Evolutionary conservation across 371 early-diverging fungal genomes (phyloP).

Genomic region (Fennellomyces sp.): DNA sequence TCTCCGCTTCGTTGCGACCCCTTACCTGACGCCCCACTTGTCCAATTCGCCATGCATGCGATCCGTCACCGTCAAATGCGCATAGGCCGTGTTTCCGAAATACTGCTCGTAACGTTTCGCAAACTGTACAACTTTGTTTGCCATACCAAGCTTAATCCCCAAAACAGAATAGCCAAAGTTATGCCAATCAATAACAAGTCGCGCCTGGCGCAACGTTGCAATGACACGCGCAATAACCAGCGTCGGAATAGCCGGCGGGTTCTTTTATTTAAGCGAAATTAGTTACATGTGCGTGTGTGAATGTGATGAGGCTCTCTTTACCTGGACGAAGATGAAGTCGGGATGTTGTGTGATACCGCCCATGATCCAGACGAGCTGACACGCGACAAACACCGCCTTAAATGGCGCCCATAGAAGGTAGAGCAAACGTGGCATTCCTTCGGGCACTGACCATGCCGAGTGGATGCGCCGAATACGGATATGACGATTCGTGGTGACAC

Average conservation of each 20-base stretch:
- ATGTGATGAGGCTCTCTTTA: conserved; percentile 28
- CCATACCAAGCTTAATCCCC: conserved; percentile 67
- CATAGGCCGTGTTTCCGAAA: conserved; percentile 75
- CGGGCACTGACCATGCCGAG: conserved; percentile 54
- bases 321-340: conserved; percentile 84
- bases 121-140: conserved; percentile 58
- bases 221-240: conserved; percentile 75
- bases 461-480: conserved; percentile 49
- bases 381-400: conserved; percentile 54
- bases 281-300: neutral
- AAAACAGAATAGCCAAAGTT: conserved; percentile 94
- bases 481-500: conserved; percentile 36
- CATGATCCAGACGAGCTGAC: conserved; percentile 50
- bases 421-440: conserved; percentile 52
- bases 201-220: conserved; percentile 59
- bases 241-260: conserved; percentile 95
- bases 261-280: conserved; percentile 53
- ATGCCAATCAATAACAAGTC: conserved; percentile 96
- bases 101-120: conserved; percentile 75
- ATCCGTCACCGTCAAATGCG: conserved; percentile 88
- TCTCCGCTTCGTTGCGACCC: neutral
- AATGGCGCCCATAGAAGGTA: conserved; percentile 70
- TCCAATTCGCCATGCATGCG: conserved; percentile 79
- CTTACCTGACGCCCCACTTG: conserved; percentile 63
- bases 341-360: conserved; percentile 52